Evolutionary conservation across 257 asterid genomes (phyloP), one percentile per base, ranked within the genome.

Genomic region (Solanum corneliomulleri): DNA sequence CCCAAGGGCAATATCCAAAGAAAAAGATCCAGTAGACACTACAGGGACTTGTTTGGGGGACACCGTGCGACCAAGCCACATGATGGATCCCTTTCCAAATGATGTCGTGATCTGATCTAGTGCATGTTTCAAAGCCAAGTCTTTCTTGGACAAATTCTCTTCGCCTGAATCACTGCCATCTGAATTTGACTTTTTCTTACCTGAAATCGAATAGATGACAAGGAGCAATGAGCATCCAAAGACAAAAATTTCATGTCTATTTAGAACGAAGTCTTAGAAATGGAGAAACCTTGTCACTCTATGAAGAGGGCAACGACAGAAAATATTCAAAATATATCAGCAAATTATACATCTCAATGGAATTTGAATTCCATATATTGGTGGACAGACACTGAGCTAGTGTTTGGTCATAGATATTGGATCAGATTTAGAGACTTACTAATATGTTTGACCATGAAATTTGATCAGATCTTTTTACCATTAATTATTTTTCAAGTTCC

Each of bases 21-120:
- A 89, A 93, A 97, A 93, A 12, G 98, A 97, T 49, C 98, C 99
- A 29, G 99, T 95, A 81, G 99, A 96, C 45, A 97, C 94, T 85
- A 96, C 99, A 0, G 99, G 99, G 71, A 94, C 95, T 66, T 94
- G 88, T 90, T 86, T 93, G 18, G 87, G 88, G 21, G 94, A 74
- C 18, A 4, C 93, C 25, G 97, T 88, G 81, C 98, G 94, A 85
- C 99, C 98, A 69, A 97, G 96, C 99, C 99, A 97, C 99, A 97
- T 96, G 60, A 96, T 96, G 84, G 99, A 93, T 87, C 99, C 99
- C 91, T 96, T 94, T 52, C 99, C 99, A 87, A 94, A 96, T 39
- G 98, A 91, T 18, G 94, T 21, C 23, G 94, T 93, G 70, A 97
- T 97, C 92, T 95, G 98, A 90, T 97, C 98, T 83, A 97, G 44